Evolutionary conservation across 2,329 filamentous ascomycete genomes (phyloP).

Genomic region (Fusarium oligoseptatum): DNA sequence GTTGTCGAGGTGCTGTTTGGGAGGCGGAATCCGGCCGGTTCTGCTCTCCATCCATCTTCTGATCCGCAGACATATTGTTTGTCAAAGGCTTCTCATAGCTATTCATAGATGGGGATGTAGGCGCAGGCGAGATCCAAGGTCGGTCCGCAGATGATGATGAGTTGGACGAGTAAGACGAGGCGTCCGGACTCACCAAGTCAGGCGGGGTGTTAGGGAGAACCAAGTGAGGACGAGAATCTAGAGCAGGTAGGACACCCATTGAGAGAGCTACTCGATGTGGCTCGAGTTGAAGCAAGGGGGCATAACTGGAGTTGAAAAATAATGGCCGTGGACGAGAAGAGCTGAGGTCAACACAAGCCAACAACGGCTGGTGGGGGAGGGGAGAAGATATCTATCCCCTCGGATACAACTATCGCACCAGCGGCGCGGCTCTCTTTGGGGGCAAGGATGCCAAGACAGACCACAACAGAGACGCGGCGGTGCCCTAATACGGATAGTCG

Average conservation of each 20-base stretch:
- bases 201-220: conserved; percentile 67
- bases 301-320: conserved; percentile 40
- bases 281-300: conserved; percentile 43
- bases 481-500: conserved; percentile 45
- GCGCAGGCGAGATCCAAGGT: conserved; percentile 57
- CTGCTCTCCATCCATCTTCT: conserved; percentile 54
- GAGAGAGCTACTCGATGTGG: conserved; percentile 53
- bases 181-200: conserved; percentile 66
- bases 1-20: conserved; percentile 55
- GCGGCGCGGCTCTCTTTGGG: conserved; percentile 43
- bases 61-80: conserved; percentile 58
- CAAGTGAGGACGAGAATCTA: conserved; percentile 65
- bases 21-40: conserved; percentile 52
- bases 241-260: conserved; percentile 68
- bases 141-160: conserved; percentile 60
- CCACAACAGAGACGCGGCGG: conserved; percentile 45
- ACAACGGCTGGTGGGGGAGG: conserved; percentile 35
- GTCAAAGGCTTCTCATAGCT: conserved; percentile 65
- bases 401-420: conserved; percentile 46
- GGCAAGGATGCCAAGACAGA: conserved; percentile 43
- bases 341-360: conserved; percentile 33
- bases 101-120: conserved; percentile 68
- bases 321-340: conserved; percentile 30
- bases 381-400: conserved; percentile 46
- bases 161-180: conserved; percentile 62